phyloP scores from a whole-genome alignment of 495 filamentous ascomycete genomes.

The Penicillium diatomitis region DNA sequence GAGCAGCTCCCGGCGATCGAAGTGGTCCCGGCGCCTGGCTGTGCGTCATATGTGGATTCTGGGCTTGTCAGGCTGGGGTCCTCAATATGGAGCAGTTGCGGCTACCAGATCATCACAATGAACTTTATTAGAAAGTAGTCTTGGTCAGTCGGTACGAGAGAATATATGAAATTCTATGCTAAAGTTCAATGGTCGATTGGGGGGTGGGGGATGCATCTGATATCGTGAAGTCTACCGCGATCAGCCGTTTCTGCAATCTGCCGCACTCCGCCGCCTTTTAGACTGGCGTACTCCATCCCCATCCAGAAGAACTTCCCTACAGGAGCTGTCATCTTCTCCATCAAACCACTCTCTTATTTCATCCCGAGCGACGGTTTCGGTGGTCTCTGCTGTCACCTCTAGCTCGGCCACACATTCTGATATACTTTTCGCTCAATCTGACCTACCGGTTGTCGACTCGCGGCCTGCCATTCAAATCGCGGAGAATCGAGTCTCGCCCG shows the following conservation, averaged over 20 bases:
- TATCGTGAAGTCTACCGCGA: not conserved
- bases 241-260: slow-evolving; percentile 23
- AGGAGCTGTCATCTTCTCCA: slow-evolving; percentile 30
- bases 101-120: not conserved
- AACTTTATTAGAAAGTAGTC: not conserved
- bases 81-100: not conserved
- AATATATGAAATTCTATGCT: not conserved
- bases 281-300: slow-evolving; percentile 34
- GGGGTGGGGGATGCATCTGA: not conserved
- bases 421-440: slow-evolving; percentile 27
- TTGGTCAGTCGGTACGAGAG: not conserved
- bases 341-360: slow-evolving; percentile 24
- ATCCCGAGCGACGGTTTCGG: slow-evolving; percentile 29
- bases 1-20: slow-evolving; percentile 11
- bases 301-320: slow-evolving; percentile 34
- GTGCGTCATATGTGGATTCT: slow-evolving; percentile 24
- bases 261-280: slow-evolving; percentile 26
- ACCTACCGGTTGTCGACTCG: slow-evolving; percentile 19
- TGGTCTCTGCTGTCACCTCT: slow-evolving; percentile 18
- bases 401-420: slow-evolving; percentile 16
- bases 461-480: slow-evolving; percentile 32
- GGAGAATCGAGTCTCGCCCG: slow-evolving; percentile 41
- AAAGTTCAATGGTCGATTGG: not conserved
- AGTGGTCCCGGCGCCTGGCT: slow-evolving; percentile 13
- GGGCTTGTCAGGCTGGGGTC: not conserved